A percentile compares a stretch with the other conserved stretches of the same genome.
These are phyloP conservation scores for Cardamine chenopodiifolia DNA, from an alignment of 345 rosid species.

Conservation along the genomic window DNA sequence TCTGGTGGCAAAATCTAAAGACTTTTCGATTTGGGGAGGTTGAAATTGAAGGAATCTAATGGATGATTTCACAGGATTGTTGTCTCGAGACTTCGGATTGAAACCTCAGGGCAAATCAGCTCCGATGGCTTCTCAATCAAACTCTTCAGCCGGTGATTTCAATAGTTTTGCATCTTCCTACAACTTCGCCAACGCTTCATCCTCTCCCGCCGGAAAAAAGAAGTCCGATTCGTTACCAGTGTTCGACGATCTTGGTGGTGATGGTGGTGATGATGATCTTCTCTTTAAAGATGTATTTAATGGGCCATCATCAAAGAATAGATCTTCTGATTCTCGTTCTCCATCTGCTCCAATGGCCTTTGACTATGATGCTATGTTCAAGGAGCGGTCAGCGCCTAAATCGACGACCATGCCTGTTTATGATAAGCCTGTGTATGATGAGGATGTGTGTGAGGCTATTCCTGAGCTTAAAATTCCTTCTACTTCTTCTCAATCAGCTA, in stretches of 20 bases:
- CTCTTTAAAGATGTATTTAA: conserved; percentile 58
- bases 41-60: conserved; percentile 35
- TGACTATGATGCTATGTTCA: conserved; percentile 57
- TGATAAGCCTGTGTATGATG: conserved; percentile 77
- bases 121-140: conserved; percentile 68
- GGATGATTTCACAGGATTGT: conserved; percentile 72
- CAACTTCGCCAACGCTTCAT: conserved; percentile 43
- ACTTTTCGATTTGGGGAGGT: conserved; percentile 3
- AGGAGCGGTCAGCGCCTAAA: conserved; percentile 44
- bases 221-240: conserved; percentile 44
- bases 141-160: conserved; percentile 28
- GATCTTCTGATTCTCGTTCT: conserved; percentile 47
- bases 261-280: conserved; percentile 30
- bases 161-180: conserved; percentile 35
- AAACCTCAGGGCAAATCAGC: conserved; percentile 80
- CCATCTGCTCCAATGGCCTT: conserved; percentile 37
- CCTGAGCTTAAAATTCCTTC: conserved; percentile 65
- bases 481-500: conserved; percentile 43
- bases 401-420: conserved; percentile 55
- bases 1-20: neutral
- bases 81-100: conserved; percentile 64
- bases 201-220: conserved; percentile 28
- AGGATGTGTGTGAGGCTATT: conserved; percentile 65
- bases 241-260: conserved; percentile 46
- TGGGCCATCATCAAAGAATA: conserved; percentile 51